phyloP scores from a whole-genome alignment of 2,329 filamentous ascomycete species.

The Penicillium sp. region DNA sequence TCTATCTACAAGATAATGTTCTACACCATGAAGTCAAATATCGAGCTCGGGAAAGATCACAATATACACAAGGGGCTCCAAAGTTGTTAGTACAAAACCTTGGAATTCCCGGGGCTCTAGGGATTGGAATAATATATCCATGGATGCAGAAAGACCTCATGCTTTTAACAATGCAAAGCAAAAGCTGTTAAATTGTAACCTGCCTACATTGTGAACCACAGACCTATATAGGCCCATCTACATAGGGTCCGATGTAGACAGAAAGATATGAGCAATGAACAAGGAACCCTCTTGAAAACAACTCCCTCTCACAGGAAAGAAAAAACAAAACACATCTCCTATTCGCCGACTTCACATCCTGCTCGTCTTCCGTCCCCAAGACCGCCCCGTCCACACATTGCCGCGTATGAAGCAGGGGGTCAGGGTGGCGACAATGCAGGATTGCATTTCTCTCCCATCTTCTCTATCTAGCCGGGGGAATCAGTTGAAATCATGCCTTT shows the following conservation, averaged over 20 bases:
- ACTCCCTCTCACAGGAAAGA: slow-evolving; percentile 37
- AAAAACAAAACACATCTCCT: slow-evolving; percentile 30
- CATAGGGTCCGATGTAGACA: slow-evolving; percentile 24
- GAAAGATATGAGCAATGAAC: slow-evolving; percentile 23
- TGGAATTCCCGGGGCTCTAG: too few relatives aligned
- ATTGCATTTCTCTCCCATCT: slow-evolving; percentile 21
- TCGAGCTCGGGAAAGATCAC: too few relatives aligned
- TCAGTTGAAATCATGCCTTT: slow-evolving; percentile 30
- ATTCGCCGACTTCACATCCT: slow-evolving; percentile 30
- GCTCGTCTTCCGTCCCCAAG: slow-evolving; percentile 14
- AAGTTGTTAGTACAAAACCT: too few relatives aligned
- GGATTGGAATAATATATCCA: too few relatives aligned
- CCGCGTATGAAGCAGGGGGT: slow-evolving; percentile 10
- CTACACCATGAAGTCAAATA: too few relatives aligned
- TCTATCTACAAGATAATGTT: too few relatives aligned
- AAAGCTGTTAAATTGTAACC: slow-evolving; percentile 9
- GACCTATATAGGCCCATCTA: slow-evolving; percentile 26
- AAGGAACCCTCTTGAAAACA: slow-evolving; percentile 30
- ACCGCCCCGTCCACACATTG: not conserved
- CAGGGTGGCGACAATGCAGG: slow-evolving; percentile 18
- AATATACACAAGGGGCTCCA: too few relatives aligned
- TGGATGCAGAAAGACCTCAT: too few relatives aligned
- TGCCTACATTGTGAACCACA: slow-evolving; percentile 21
- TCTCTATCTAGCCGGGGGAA: slow-evolving; percentile 36
- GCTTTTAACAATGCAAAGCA: not conserved